A percentile compares a stretch with the other conserved stretches of the same genome.
These are phyloP conservation scores for Erigeron philadelphicus DNA, from an alignment of 140 eudicot species.

Conservation along the genomic window DNA sequence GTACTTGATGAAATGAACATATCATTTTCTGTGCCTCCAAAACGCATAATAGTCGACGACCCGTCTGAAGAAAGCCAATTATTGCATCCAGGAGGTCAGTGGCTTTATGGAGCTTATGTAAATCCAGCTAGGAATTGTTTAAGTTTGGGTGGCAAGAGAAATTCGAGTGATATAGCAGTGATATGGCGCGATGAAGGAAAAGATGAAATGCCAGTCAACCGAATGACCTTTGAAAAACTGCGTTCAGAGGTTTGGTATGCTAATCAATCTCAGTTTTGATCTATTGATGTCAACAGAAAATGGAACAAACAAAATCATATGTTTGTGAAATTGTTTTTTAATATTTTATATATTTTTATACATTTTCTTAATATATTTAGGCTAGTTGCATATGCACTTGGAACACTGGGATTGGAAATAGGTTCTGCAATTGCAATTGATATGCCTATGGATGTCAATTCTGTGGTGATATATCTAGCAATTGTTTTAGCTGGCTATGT, in stretches of 20 bases:
- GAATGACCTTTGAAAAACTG: slow-evolving; percentile 51
- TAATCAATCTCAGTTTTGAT: slow-evolving; percentile 5
- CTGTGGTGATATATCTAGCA: slow-evolving; percentile 87
- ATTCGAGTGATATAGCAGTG: slow-evolving; percentile 42
- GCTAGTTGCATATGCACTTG: slow-evolving; percentile 83
- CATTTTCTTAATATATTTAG: slow-evolving; percentile 33
- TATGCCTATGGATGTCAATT: slow-evolving; percentile 90
- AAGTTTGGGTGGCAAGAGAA: slow-evolving; percentile 40
- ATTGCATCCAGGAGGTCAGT: slow-evolving; percentile 73
- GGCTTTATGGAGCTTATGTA: slow-evolving; percentile 69
- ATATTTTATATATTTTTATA: too few species aligned
- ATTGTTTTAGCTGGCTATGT: slow-evolving; percentile 79
- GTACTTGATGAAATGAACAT: slow-evolving; percentile 59
- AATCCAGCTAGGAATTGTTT: slow-evolving; percentile 72
- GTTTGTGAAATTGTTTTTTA: not conserved
- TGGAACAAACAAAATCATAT: not conserved
- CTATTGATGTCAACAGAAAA: too few species aligned
- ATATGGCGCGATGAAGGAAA: slow-evolving; percentile 76
- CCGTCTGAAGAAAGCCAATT: slow-evolving; percentile 37
- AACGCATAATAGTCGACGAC: slow-evolving; percentile 51
- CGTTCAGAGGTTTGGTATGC: slow-evolving; percentile 72
- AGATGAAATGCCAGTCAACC: slow-evolving; percentile 50
- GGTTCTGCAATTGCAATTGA: slow-evolving; percentile 92
- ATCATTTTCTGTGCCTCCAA: slow-evolving; percentile 60
- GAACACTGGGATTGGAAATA: slow-evolving; percentile 50